These are phyloP conservation scores for Aspergillus tamarii DNA, from an alignment of 2,329 filamentous ascomycete species.

Conservation along the genomic window DNA sequence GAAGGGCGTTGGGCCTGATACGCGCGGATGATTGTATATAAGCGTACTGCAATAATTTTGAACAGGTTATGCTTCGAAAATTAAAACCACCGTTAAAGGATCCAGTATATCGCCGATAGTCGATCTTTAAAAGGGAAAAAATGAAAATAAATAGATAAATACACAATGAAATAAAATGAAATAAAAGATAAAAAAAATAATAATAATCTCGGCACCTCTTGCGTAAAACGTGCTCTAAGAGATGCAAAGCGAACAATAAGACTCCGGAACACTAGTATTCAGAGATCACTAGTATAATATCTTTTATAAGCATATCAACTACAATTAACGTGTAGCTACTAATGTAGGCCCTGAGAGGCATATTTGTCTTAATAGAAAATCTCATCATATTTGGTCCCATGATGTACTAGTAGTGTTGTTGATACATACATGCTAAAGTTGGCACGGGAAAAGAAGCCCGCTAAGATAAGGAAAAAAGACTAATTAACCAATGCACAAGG, in stretches of 20 bases:
- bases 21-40: slow-evolving; percentile 9
- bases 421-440: background rate
- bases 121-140: background rate
- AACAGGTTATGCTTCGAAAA: background rate
- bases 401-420: background rate
- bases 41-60: background rate
- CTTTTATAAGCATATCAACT: background rate
- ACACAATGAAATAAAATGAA: no score
- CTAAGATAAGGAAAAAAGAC: background rate
- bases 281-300: background rate
- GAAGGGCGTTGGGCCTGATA: slow-evolving; percentile 1
- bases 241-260: background rate
- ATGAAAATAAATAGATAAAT: no score
- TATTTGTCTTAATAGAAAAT: background rate
- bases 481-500: background rate
- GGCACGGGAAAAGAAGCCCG: background rate
- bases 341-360: background rate
- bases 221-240: background rate
- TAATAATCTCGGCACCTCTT: background rate
- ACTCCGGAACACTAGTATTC: background rate
- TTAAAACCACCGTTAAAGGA: background rate
- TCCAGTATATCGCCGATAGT: background rate
- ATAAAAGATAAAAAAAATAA: no score
- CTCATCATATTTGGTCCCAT: background rate
- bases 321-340: background rate